These are phyloP conservation scores for Penicillium pancosmium DNA, from an alignment of 495 filamentous ascomycete genomes.

Conservation along the genomic window DNA sequence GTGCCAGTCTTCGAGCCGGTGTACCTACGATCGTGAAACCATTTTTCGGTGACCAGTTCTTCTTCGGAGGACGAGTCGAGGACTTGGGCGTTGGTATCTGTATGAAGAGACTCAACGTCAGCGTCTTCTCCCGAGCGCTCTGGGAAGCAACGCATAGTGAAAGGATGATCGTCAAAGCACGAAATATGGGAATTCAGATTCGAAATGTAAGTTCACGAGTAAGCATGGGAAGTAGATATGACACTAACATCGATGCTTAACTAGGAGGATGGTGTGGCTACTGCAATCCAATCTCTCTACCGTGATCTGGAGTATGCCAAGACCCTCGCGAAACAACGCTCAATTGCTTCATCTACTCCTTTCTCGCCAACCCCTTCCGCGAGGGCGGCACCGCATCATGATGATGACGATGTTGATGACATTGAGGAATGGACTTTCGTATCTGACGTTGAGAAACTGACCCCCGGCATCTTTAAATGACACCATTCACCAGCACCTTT, in stretches of 20 bases:
- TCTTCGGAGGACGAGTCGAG: slow-evolving; percentile 87
- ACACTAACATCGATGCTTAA: slow-evolving; percentile 3
- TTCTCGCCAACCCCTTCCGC: slow-evolving; percentile 44
- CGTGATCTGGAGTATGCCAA: slow-evolving; percentile 96
- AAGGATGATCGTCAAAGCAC: slow-evolving; percentile 86
- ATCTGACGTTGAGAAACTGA: slow-evolving; percentile 57
- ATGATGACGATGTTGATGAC: slow-evolving; percentile 50
- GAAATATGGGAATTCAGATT: slow-evolving; percentile 80
- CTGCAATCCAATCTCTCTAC: slow-evolving; percentile 90
- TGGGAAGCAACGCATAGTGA: slow-evolving; percentile 89
- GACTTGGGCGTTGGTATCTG: slow-evolving; percentile 91
- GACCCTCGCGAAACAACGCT: slow-evolving; percentile 71
- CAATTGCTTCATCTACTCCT: slow-evolving; percentile 42
- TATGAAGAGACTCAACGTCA: slow-evolving; percentile 85
- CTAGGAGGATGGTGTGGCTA: slow-evolving; percentile 86
- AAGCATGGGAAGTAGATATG: background rate
- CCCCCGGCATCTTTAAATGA: slow-evolving; percentile 18
- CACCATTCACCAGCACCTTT: background rate
- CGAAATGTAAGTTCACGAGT: slow-evolving; percentile 63
- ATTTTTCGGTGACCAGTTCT: slow-evolving; percentile 98
- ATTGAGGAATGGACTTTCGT: slow-evolving; percentile 75
- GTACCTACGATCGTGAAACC: slow-evolving; percentile 94
- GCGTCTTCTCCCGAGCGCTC: slow-evolving; percentile 78
- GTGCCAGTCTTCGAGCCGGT: slow-evolving; percentile 88
- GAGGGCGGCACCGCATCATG: slow-evolving; percentile 40